A percentile compares a stretch with the other conserved stretches of the same genome.
Conservation (phyloP, 2,329 filamentous ascomycete genomes). For the Colletotrichum plurivorum region DNA sequence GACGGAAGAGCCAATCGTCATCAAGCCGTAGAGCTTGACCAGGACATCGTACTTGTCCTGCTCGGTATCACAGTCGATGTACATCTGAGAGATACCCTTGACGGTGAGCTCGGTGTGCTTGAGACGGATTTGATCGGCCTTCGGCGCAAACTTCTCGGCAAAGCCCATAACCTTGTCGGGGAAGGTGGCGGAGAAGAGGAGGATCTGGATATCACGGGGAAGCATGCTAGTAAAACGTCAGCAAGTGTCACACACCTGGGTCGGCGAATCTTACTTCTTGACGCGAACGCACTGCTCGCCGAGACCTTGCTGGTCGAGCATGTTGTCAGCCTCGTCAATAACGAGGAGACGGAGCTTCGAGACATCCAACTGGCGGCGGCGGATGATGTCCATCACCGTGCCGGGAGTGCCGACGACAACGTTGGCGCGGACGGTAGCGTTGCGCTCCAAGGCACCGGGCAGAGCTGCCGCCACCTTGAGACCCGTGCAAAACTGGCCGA, state of each 20-base stretch:
- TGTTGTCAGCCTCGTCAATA: conserved; percentile 98
- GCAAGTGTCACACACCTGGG: conserved; percentile 30
- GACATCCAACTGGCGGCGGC: conserved; percentile 80
- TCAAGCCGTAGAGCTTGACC: conserved; percentile 93
- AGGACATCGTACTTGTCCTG: conserved; percentile 89
- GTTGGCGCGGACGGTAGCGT: conserved; percentile 78
- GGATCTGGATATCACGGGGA: conserved; percentile 82
- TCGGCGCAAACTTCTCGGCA: conserved; percentile 86
- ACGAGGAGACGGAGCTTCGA: conserved; percentile 85
- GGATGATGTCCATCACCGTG: conserved; percentile 90
- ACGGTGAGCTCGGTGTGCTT: conserved; percentile 94
- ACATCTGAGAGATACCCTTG: conserved; percentile 97
- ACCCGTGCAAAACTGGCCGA: conserved; percentile 86
- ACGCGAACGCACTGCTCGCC: conserved; percentile 96
- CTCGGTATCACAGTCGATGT: conserved; percentile 90
- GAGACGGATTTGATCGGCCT: conserved; percentile 88
- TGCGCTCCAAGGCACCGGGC: conserved; percentile 80
- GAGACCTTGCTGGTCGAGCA: conserved; percentile 95
- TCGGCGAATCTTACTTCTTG: conserved; percentile 73
- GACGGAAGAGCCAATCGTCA: conserved; percentile 97
- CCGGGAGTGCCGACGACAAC: conserved; percentile 95
- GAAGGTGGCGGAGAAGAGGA: conserved; percentile 96
- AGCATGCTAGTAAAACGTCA: conserved; percentile 72
- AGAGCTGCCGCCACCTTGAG: conserved; percentile 86
- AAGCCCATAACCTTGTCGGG: conserved; percentile 89